phyloP scores from a whole-genome alignment of 768 basidiomycete species.

The Auricularia cornea region DNA sequence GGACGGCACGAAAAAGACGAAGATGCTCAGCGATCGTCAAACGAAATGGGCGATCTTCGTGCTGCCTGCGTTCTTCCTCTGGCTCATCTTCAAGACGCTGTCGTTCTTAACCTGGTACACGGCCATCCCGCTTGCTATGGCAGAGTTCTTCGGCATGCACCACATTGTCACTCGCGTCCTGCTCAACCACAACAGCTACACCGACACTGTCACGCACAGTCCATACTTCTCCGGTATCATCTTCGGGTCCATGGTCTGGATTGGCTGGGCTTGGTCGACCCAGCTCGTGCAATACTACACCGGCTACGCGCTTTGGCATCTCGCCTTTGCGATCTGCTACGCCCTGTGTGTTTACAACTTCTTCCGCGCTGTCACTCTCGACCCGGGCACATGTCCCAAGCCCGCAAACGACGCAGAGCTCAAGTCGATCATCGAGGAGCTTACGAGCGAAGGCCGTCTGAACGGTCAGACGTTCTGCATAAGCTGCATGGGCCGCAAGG shows the following conservation, averaged over 20 bases:
- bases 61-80: conserved; percentile 72
- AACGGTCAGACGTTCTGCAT: conserved; percentile 98
- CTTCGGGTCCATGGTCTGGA: conserved; percentile 76
- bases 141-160: conserved; percentile 89
- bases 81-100: conserved; percentile 76
- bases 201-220: conserved; percentile 74
- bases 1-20: conserved; percentile 56
- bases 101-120: conserved; percentile 86
- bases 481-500: conserved; percentile 89
- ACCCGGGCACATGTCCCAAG: conserved; percentile 81
- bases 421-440: conserved; percentile 86
- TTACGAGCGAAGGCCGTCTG: conserved; percentile 77
- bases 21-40: conserved; percentile 74
- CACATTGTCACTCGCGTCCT: conserved; percentile 83
- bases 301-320: conserved; percentile 64
- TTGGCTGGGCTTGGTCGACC: conserved; percentile 72
- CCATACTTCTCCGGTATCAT: conserved; percentile 95
- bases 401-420: conserved; percentile 77
- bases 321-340: conserved; percentile 63
- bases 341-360: conserved; percentile 81
- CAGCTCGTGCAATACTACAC: conserved; percentile 70
- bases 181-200: conserved; percentile 72
- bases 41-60: conserved; percentile 73
- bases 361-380: conserved; percentile 79
- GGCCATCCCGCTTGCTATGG: conserved; percentile 71